Evolutionary conservation across 148 eudicot genomes (phyloP).

Genomic region (Amaranthus hypochondriacus): DNA sequence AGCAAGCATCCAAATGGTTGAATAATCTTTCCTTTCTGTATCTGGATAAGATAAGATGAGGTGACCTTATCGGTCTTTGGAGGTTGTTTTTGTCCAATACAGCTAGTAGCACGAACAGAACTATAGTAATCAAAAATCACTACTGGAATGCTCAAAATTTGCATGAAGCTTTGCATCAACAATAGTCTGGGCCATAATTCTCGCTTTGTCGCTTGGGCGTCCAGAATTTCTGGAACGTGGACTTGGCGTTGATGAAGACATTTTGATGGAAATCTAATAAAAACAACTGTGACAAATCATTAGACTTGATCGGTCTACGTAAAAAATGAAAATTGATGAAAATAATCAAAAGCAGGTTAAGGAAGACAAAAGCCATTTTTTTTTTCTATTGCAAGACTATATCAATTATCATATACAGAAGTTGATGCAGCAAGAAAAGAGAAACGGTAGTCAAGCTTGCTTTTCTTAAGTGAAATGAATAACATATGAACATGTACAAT

Average conservation of each 20-base stretch:
- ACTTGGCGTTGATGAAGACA: conserved; percentile 63
- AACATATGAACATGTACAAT: not conserved
- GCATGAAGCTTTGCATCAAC: conserved; percentile 85
- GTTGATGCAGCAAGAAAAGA: not conserved
- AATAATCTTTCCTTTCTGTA: conserved; percentile 76
- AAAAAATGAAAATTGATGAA: too few relatives aligned
- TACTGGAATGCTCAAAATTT: conserved; percentile 68
- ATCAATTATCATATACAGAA: not conserved
- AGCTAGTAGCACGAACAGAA: conserved; percentile 48
- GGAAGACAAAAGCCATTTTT: too few relatives aligned
- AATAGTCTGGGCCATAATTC: conserved; percentile 71
- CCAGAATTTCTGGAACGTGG: conserved; percentile 57
- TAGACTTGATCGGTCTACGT: too few relatives aligned
- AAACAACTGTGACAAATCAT: not conserved
- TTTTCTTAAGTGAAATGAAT: not conserved
- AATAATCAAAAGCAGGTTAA: not conserved
- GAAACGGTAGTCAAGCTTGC: not conserved
- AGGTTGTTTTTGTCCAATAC: conserved; percentile 22
- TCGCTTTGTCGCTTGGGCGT: conserved; percentile 58
- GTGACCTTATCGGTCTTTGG: conserved; percentile 63
- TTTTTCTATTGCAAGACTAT: too few relatives aligned
- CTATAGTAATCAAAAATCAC: conserved; percentile 73
- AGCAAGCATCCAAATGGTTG: conserved; percentile 91
- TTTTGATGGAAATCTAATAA: conserved; percentile 20
- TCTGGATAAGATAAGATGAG: conserved; percentile 77